phyloP scores from a whole-genome alignment of 1,139 yeast species.

The Candida tropicalis region DNA sequence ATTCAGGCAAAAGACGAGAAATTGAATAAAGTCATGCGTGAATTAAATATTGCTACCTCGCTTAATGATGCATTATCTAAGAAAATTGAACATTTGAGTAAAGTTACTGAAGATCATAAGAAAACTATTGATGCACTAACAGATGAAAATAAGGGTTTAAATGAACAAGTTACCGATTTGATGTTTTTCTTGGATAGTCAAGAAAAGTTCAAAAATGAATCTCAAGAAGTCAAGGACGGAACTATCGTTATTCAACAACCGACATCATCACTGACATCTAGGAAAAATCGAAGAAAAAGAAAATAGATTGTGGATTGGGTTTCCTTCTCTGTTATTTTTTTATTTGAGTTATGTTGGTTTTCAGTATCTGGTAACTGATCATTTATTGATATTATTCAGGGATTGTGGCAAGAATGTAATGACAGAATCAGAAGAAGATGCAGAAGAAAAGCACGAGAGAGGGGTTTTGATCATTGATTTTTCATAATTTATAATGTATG shows the following conservation, averaged over 20 bases:
- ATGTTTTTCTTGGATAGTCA: slow-evolving; percentile 81
- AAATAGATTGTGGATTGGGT: slow-evolving; percentile 8
- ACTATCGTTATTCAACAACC: slow-evolving; percentile 49
- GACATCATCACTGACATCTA: slow-evolving; percentile 18
- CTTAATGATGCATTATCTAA: slow-evolving; percentile 58
- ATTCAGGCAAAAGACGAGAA: slow-evolving; percentile 35
- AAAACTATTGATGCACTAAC: slow-evolving; percentile 26
- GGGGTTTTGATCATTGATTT: too few species aligned
- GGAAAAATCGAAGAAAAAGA: slow-evolving; percentile 23
- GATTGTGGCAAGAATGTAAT: too few species aligned
- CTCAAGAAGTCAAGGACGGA: slow-evolving; percentile 74
- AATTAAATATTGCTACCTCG: slow-evolving; percentile 36
- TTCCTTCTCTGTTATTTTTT: too few species aligned
- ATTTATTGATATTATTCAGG: too few species aligned
- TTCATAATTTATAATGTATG: not conserved
- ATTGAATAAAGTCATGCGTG: slow-evolving; percentile 31
- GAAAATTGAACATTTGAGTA: slow-evolving; percentile 54
- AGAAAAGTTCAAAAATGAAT: slow-evolving; percentile 69
- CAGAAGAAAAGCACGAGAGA: too few species aligned
- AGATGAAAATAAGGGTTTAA: slow-evolving; percentile 51
- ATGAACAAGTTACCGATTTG: slow-evolving; percentile 75
- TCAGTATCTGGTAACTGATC: too few species aligned
- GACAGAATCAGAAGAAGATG: too few species aligned
- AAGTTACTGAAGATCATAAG: slow-evolving; percentile 35
- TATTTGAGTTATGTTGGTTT: too few species aligned